Base-by-base conservation (phyloP, 257 asterid genomes). In the Plantago ovata region DNA sequence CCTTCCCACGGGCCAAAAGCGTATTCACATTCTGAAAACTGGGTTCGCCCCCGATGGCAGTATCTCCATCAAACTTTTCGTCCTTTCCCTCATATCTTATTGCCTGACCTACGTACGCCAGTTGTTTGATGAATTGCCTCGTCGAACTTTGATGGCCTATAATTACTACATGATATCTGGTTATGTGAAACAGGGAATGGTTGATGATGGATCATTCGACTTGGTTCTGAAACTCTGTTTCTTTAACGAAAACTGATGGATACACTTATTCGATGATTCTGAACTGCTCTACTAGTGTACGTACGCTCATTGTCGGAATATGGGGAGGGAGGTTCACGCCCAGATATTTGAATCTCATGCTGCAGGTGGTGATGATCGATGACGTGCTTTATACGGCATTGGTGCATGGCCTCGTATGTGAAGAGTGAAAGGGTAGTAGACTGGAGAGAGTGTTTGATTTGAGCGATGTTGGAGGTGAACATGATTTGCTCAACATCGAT, bases 111-210 rank as follows among this genome's bases (percentile, higher is more conserved):
- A 84, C 49, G 95, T 94, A 6, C 86, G 85, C 56, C 84, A 66
- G 63, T 20, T 81, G 76, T 87, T 90, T 57, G 96, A 87, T 59
- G 94, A 80, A 71, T 74, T 84, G 96, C 82, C 87, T 24, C 65
- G 46, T 0, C 87, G 78, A 51, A 87, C 96, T 65, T 69, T 87
- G 0, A 70, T 94, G 14, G 89, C 96, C 43, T 83, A 87, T 66
- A 91, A 87, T 56, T n/a, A n/a, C n/a, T 91, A 87, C 78, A 69
- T 91, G 94, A 81, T 87, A 24, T 78, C 96, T 2, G 98, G 89
- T 8, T 87, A 78, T 50, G 53, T 71, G 10, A 83, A 64, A 48
- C 79, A 79, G 13, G 92, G 98, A 52, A 22, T 67, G 22, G 67
- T 74, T 0, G 71, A 58, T 0, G 60, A 81, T n/a, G n/a, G n/a